Evolutionary conservation across 306 rosid species (phyloP).

Genomic region (Cucurbita ficifolia): DNA sequence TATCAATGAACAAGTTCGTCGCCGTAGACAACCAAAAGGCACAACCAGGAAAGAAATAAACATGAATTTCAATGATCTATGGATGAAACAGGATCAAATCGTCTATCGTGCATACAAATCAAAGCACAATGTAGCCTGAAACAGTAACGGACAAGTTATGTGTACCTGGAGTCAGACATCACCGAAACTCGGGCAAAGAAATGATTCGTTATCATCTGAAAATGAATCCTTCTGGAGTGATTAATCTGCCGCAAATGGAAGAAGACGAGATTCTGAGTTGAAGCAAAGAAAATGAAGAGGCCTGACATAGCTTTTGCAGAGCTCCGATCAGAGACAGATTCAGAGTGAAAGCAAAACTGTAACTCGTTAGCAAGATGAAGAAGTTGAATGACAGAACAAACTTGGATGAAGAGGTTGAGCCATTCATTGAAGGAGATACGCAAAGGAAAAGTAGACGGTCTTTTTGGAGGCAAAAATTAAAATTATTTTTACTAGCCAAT

Average conservation of each 20-base stretch:
- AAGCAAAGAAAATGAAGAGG: not conserved
- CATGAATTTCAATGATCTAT: not conserved
- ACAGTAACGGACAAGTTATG: too few relatives aligned
- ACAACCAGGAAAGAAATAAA: not conserved
- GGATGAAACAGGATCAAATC: not conserved
- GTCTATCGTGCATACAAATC: not conserved
- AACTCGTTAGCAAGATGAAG: not conserved
- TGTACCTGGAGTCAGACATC: not conserved
- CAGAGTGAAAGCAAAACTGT: not conserved
- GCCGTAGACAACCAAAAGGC: not conserved
- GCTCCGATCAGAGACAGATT: not conserved
- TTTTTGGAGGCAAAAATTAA: too few relatives aligned
- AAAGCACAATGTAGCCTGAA: not conserved
- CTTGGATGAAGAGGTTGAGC: not conserved
- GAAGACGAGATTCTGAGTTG: not conserved
- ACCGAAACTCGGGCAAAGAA: not conserved
- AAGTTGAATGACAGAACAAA: not conserved
- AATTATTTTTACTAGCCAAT: too few relatives aligned
- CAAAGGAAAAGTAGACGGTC: too few relatives aligned
- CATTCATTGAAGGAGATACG: too few relatives aligned
- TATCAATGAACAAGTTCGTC: too few relatives aligned
- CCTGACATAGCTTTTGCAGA: not conserved
- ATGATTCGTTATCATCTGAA: not conserved
- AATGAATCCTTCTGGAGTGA: not conserved
- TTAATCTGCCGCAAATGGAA: not conserved